Evolutionary conservation across 305 asterid species (phyloP).

Genomic region (Fraxinus velutina): DNA sequence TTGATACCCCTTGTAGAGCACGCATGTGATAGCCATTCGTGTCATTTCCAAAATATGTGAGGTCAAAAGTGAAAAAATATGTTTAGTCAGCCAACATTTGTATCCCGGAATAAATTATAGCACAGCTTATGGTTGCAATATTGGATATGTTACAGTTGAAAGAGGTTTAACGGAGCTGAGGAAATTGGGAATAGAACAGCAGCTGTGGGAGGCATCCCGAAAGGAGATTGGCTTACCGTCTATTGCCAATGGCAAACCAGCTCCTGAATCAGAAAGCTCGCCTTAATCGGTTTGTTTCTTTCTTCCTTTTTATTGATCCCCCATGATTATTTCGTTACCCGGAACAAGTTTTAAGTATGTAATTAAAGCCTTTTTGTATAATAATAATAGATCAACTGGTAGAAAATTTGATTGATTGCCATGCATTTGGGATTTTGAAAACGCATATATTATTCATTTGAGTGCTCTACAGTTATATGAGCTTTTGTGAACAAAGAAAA

Average conservation of each 20-base stretch:
- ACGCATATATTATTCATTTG: not conserved
- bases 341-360: not conserved
- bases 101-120: not conserved
- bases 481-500: not conserved
- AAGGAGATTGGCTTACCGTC: conserved; percentile 63
- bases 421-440: not conserved
- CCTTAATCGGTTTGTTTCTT: conserved; percentile 14
- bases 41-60: not conserved
- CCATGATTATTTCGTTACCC: not conserved
- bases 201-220: conserved; percentile 93
- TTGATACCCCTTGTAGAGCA: not conserved
- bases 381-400: not conserved
- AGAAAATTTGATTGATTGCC: not conserved
- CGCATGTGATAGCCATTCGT: not conserved
- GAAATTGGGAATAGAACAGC: conserved; percentile 91
- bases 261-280: conserved; percentile 38
- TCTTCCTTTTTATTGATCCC: not conserved
- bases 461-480: not conserved
- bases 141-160: conserved; percentile 49
- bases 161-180: conserved; percentile 77
- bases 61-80: not conserved
- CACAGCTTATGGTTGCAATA: not conserved
- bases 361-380: not conserved
- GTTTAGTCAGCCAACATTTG: not conserved
- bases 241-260: conserved; percentile 33